Conservation (phyloP, 441 rosid species). For the Eruca vesicaria region DNA sequence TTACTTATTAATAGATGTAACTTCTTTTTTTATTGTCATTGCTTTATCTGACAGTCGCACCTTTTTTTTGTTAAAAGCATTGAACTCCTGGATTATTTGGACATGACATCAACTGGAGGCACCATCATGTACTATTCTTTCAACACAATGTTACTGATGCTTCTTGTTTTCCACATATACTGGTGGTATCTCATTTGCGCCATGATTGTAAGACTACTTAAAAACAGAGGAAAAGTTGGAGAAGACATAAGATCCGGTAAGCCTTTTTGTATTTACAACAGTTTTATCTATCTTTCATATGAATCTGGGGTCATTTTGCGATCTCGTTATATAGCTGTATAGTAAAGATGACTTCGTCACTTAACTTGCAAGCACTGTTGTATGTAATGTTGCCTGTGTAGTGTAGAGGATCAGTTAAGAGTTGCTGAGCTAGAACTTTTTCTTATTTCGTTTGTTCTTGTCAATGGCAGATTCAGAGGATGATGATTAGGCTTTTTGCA, state of each 20-base stretch:
- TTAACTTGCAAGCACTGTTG: neutral
- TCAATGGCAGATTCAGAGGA: slow-evolving; percentile 83
- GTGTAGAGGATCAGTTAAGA: neutral
- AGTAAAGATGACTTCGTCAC: neutral
- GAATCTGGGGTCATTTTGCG: neutral
- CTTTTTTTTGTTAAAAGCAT: slow-evolving; percentile 42
- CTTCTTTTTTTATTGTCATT: neutral
- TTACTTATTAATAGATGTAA: neutral
- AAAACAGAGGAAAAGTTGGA: slow-evolving; percentile 85
- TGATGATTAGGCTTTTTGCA: slow-evolving; percentile 58
- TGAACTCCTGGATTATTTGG: slow-evolving; percentile 45
- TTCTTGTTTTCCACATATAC: slow-evolving; percentile 85
- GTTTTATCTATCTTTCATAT: neutral
- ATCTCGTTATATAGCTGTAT: neutral
- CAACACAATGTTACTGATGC: slow-evolving; percentile 82
- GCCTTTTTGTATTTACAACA: neutral
- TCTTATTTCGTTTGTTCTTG: slow-evolving; percentile 5
- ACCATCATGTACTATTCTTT: slow-evolving; percentile 51
- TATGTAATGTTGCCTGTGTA: slow-evolving; percentile 3
- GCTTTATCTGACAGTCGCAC: neutral
- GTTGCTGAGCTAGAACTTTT: neutral
- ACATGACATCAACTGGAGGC: slow-evolving; percentile 41
- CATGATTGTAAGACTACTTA: slow-evolving; percentile 76
- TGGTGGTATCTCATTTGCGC: slow-evolving; percentile 90
- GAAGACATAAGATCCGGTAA: slow-evolving; percentile 94